phyloP scores from a whole-genome alignment of 2,329 filamentous ascomycete genomes.

The Coniella vitis region DNA sequence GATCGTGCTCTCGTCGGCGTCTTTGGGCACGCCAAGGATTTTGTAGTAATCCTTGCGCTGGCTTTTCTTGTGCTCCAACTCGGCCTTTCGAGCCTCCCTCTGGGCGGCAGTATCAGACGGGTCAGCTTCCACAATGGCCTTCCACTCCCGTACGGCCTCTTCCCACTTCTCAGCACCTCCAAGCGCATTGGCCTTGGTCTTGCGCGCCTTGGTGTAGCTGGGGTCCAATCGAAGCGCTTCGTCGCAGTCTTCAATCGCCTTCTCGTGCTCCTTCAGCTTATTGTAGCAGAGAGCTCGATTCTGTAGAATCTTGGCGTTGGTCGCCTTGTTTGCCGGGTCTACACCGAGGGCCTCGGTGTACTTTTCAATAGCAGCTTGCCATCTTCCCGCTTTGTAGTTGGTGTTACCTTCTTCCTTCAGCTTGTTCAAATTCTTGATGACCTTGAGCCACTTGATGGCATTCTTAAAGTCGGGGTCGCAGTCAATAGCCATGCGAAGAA shows the following conservation, averaged over 20 bases:
- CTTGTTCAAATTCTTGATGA: conserved; percentile 84
- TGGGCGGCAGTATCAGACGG: conserved; percentile 73
- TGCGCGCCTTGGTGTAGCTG: conserved; percentile 80
- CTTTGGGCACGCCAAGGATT: conserved; percentile 83
- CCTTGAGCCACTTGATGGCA: conserved; percentile 80
- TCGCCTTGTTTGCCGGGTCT: conserved; percentile 82
- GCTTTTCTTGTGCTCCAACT: conserved; percentile 93
- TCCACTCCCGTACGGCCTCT: conserved; percentile 82
- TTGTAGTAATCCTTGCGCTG: conserved; percentile 99
- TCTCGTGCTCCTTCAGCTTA: conserved; percentile 75
- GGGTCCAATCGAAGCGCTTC: conserved; percentile 77
- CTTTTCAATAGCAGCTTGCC: conserved; percentile 72
- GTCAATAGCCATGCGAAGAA: conserved; percentile 81
- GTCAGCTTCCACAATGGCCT: conserved; percentile 74
- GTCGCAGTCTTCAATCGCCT: conserved; percentile 80
- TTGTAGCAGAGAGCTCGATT: conserved; percentile 84
- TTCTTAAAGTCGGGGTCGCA: conserved; percentile 89
- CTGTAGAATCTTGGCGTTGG: conserved; percentile 89
- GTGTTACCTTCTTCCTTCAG: conserved; percentile 92
- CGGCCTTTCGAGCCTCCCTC: conserved; percentile 82
- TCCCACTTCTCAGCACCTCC: conserved; percentile 88
- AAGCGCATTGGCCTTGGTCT: conserved; percentile 86
- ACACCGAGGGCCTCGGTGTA: conserved; percentile 79
- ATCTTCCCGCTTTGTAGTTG: conserved; percentile 80
- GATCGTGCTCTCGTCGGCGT: conserved; percentile 75